Base-by-base conservation (phyloP, 805 yeast species). In the Jamesozyma lodderae region DNA sequence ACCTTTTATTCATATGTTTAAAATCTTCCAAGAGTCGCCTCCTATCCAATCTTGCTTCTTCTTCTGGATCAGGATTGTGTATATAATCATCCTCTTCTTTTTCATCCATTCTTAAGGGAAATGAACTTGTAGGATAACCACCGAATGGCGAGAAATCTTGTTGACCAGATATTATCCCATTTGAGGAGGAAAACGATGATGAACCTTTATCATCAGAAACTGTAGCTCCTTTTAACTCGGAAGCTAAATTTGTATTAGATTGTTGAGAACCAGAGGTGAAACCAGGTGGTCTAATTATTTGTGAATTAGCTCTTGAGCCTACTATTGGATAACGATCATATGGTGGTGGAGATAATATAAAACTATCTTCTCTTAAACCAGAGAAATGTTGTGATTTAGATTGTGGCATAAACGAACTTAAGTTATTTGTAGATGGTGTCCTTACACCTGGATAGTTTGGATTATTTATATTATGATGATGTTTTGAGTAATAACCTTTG, bases 11-110 rank as follows among this genome's bases (percentile, higher is more conserved):
- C 75, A 81, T 68, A 50, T 70, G 55, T 60, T 76, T 81, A 45
- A 82, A 59, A 61, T 82, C 92, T 38, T 75, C 54, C 41, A 64
- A 50, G 51, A 82, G 75, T 49, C 86, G 65, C 55, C 79, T 74
- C 45, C 76, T 80, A 49, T 86, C 94, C 52, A 80, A 77, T 42
- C 79, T 75, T 17, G 94, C 95, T 58, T 92, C 98, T 32, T 78
- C 83, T 26, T 87, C 80, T 8, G 96, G 96, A 60, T 90, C 96
- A 2, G 97, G 97, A 62, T 90, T 92, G 62, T 90, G 97, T 47
- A 92, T 59, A 55, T 85, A 88, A 61, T 90, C 98, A 64, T 90
- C 98, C 8, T 83, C 81, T 62, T 90, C 98, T 62, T 85, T 85
- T 50, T 90, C 97, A 42, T 90, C 96, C 46, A 92, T 77, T 49